Conservation (phyloP, 2,329 filamentous ascomycete genomes). For the Lasiodiplodia sp. region DNA sequence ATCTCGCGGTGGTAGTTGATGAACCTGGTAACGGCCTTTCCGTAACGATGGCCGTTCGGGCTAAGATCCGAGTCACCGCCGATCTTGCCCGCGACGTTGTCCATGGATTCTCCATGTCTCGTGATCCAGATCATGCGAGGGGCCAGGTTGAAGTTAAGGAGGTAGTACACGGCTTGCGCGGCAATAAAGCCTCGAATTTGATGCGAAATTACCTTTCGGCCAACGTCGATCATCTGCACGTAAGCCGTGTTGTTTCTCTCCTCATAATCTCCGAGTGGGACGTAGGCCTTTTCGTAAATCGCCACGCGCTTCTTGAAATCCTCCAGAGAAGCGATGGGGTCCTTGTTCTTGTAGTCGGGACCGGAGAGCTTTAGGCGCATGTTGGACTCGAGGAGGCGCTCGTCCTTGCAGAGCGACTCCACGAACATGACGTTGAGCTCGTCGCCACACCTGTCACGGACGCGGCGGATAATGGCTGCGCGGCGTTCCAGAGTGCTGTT, state of each 20-base stretch:
- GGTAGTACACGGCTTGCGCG: constrained; percentile 89
- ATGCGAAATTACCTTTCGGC: constrained; percentile 89
- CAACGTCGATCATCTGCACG: constrained; percentile 97
- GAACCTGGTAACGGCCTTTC: constrained; percentile 79
- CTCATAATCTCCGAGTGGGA: constrained; percentile 88
- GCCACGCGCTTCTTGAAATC: constrained; percentile 94
- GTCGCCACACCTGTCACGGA: constrained; percentile 82
- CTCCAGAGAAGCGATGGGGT: constrained; percentile 80
- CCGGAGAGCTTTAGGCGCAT: constrained; percentile 97
- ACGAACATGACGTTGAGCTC: constrained; percentile 91
- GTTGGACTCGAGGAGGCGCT: constrained; percentile 86
- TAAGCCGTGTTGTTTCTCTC: constrained; percentile 92
- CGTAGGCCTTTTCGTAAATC: constrained; percentile 93
- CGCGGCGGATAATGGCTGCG: constrained; percentile 81
- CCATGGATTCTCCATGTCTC: constrained; percentile 86
- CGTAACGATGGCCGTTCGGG: constrained; percentile 80
- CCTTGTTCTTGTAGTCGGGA: constrained; percentile 94
- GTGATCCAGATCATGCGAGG: constrained; percentile 99
- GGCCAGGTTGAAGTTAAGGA: constrained; percentile 95
- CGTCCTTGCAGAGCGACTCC: constrained; percentile 90
- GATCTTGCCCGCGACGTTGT: constrained; percentile 87
- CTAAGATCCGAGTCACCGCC: constrained; percentile 89
- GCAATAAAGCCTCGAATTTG: constrained; percentile 91
- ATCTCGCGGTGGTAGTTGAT: constrained; percentile 79
- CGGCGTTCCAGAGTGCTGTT: constrained; percentile 92